These are phyloP conservation scores for Chrysochromulina parva DNA, from an alignment of 78 protist species.

Conservation along the genomic window DNA sequence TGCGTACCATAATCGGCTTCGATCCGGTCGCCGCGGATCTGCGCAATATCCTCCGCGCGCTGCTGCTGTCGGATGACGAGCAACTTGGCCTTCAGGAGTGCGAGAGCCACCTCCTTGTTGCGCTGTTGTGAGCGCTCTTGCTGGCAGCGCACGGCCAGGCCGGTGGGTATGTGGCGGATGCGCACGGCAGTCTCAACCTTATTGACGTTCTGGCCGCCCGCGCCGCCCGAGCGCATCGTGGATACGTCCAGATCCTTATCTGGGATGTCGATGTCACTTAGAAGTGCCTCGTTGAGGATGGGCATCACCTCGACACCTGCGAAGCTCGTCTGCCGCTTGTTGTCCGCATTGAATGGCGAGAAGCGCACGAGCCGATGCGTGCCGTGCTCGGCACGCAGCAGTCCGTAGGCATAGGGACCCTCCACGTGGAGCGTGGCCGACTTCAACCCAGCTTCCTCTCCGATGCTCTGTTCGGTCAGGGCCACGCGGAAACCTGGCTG, in stretches of 20 bases:
- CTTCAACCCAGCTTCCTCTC: constrained; percentile 45
- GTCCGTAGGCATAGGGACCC: constrained; percentile 30
- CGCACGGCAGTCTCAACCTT: constrained; percentile 47
- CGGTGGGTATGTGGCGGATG: neutral
- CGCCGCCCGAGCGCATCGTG: constrained; percentile 49
- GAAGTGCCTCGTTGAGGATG: constrained; percentile 11
- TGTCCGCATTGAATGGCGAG: constrained; percentile 39
- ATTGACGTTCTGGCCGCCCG: constrained; percentile 51
- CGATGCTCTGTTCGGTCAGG: neutral
- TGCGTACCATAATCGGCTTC: constrained; percentile 8
- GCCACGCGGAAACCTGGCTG: neutral
- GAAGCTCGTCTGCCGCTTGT: constrained; percentile 44
- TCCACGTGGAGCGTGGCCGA: constrained; percentile 28
- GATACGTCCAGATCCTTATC: constrained; percentile 20
- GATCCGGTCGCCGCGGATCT: neutral
- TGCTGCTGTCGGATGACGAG: neutral
- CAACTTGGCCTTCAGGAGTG: constrained; percentile 14
- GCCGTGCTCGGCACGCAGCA: constrained; percentile 29
- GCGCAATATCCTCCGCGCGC: neutral
- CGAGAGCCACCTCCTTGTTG: constrained; percentile 13
- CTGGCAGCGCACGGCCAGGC: constrained; percentile 20
- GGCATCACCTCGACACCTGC: constrained; percentile 54
- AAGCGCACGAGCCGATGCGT: constrained; percentile 50
- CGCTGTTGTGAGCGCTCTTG: constrained; percentile 34
- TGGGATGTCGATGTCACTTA: neutral